Evolutionary conservation across 202 grass and related monocot genomes (phyloP), one percentile per base, ranked within the genome.

Genomic region (Elaeis oleifera): DNA sequence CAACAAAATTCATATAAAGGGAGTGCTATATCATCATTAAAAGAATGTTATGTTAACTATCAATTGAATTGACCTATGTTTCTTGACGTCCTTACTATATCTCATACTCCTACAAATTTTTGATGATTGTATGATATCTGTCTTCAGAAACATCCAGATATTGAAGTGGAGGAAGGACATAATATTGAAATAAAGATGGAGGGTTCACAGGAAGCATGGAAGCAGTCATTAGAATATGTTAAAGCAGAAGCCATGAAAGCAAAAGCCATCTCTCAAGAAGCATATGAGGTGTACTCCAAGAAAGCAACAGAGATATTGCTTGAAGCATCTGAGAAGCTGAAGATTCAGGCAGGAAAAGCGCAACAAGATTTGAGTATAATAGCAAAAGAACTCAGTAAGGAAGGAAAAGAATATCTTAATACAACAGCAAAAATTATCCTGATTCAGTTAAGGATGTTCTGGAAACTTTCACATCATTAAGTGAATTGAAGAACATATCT

Each of bases 301-400:
- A 80, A 71, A 63, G 74, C 85, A 19, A 79, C 26, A 48, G 82
- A 92, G 54, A 80, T 86, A 5, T 71, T 99, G 49, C 51, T 94
- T 39, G 80, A 88, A 20, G 72, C 81, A 63, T 78, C 85, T 0
- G 63, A 82, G 51, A 94, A 92, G 76, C 63, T 99, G 16, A 89
- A 70, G 74, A 94, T 99, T 68, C 87, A 94, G 26, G 71, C 94
- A 27, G 85, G 76, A 56, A 89, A 89, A 79, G 88, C 94, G 0
- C 94, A 87, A 32, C 79, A 86, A 64, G 88, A 94, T 59, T 70
- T 99, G 3, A 80, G 26, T 21, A 54, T 73, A 54, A 69, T 99
- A 4, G 80, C 80, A 0, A 19, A 75, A 6, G 94, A 89, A 78
- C 54, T 99, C 59, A 23, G 77, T 13, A 62, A 87, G 74, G 94